Evolutionary conservation across 148 eudicot species (phyloP), one percentile per base, ranked within the genome.

Genomic region (Rhododendron ferrugineum): DNA sequence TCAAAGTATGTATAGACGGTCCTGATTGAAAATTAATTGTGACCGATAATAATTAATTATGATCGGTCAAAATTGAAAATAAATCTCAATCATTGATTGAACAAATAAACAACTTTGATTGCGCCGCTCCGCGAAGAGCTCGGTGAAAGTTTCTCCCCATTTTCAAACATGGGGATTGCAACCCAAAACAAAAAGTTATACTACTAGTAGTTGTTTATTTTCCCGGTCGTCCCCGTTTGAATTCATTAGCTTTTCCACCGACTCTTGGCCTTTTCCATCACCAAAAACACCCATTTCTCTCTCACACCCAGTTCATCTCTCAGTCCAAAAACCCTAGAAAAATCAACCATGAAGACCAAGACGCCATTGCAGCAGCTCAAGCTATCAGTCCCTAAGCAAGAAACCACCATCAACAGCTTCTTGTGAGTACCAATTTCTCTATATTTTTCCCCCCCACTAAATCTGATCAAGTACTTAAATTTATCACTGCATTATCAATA

Each of bases 331-430:
- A 82, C 86, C 91, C 89, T 90, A 91, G 68, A 84, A 66, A n/a
- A 8, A 26, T 3, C 83, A 60, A 85, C 80, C 23, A 88, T 94
- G 98, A 96, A 94, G 92, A 87, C 87, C 68, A 94, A 90, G 91
- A 91, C 91, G 84, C 97, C 99, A 89, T 66, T 94, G 77, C 93
- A 93, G 93, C 92, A 92, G 86, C 94, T 96, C 87, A 95, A 96
- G 94, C 95, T 96, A 88, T 88, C 94, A 1, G 94, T 96, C n/a
- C 99, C 99, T 76, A 87, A 93, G 86, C 92, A 96, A 85, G 90
- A 94, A 85, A 89, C 95, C 66, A 89, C 98, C 34, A 90, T 96
- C 84, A 90, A 92, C 83, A 89, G 56, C 85, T 96, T 96, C 94
- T 76, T 96, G 99, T 96, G 86, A 86, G 84, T 84, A 49, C 58